Evolutionary conservation across 768 basidiomycete species (phyloP), one percentile per base, ranked within the genome.

Genomic region (Mycena galopus): DNA sequence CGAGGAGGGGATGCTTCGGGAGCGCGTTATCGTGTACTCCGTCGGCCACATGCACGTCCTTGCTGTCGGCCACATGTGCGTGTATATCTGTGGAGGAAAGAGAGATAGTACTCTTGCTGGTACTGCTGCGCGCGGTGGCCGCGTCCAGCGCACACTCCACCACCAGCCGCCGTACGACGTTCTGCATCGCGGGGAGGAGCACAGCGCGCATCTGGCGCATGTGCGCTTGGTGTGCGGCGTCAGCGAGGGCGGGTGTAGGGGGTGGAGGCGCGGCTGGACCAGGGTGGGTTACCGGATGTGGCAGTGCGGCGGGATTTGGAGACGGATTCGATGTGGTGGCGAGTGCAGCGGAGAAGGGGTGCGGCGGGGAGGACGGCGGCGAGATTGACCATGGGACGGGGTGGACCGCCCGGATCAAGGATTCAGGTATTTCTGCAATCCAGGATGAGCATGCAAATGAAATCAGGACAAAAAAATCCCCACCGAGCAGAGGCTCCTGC

Each of bases 301-400:
- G 29, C 12, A 9, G 33, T 11, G n/a, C 7, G 56, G 81, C 81
- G 0, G 17, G 53, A 29, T 55, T 11, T 30, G 29, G 23, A 59
- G 30, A 10, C 23, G 27, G 75, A 76, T 6, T 39, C 1, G 44
- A 47, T 2, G 44, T n/a, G 21, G 44, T n/a, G 21, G 44, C 8
- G n/a, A n/a, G n/a, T n/a, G n/a, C n/a, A n/a, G 69, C 72, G 21
- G 77, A 77, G 47, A 63, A 75, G 44, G 47, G 29, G 65, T n/a
- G 39, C 65, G 19, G 39, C 32, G 35, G 80, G 55, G 11, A 80
- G 77, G 5, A 76, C 58, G 19, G 77, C 68, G 10, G 83, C 78
- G 35, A 84, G 79, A 74, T 42, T 1, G 88, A 85, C 92, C 92
- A 94, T 0, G 92, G 89, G 75, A 90, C 92, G 0, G 93, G 93